phyloP scores from a whole-genome alignment of 1,139 yeast genomes.

The Yamadazyma songkhlaensis region DNA sequence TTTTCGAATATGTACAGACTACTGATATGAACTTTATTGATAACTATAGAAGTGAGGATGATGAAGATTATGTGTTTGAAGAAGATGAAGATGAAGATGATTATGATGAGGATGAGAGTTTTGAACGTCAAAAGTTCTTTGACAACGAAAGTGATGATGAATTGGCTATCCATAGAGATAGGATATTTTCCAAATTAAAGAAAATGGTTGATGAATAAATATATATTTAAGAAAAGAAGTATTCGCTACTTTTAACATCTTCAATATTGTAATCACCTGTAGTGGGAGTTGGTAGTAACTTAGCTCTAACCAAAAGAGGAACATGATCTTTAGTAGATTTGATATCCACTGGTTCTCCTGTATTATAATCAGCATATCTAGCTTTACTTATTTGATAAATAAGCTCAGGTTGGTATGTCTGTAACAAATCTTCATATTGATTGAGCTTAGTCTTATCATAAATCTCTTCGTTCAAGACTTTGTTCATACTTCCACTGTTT shows the following conservation, averaged over 20 bases:
- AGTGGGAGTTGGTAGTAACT: slow-evolving; percentile 26
- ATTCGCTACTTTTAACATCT: slow-evolving; percentile 31
- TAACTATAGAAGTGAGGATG: slow-evolving; percentile 20
- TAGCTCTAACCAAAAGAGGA: slow-evolving; percentile 25
- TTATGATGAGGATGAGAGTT: slow-evolving; percentile 19
- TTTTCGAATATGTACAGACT: slow-evolving; percentile 18
- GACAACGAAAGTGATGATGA: slow-evolving; percentile 55
- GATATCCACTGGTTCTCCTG: too few species aligned
- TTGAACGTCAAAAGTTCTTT: slow-evolving; percentile 26
- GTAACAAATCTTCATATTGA: slow-evolving; percentile 13
- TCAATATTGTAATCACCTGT: slow-evolving; percentile 33
- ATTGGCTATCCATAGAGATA: slow-evolving; percentile 60
- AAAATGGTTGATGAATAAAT: slow-evolving; percentile 35
- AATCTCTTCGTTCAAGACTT: slow-evolving; percentile 15
- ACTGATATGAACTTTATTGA: slow-evolving; percentile 22
- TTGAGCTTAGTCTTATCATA: slow-evolving; percentile 7
- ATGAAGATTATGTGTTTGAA: slow-evolving; percentile 13
- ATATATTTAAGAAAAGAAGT: slow-evolving; percentile 34
- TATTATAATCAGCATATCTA: slow-evolving; percentile 2
- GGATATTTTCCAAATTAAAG: slow-evolving; percentile 55
- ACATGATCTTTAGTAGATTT: slow-evolving; percentile 5
- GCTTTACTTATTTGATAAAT: slow-evolving; percentile 12
- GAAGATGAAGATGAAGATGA: slow-evolving; percentile 18
- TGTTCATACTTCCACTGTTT: slow-evolving; percentile 8
- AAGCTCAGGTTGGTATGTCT: slow-evolving; percentile 21